Evolutionary conservation across 2,329 filamentous ascomycete species (phyloP).

Genomic region (Verruconis gallopava): DNA sequence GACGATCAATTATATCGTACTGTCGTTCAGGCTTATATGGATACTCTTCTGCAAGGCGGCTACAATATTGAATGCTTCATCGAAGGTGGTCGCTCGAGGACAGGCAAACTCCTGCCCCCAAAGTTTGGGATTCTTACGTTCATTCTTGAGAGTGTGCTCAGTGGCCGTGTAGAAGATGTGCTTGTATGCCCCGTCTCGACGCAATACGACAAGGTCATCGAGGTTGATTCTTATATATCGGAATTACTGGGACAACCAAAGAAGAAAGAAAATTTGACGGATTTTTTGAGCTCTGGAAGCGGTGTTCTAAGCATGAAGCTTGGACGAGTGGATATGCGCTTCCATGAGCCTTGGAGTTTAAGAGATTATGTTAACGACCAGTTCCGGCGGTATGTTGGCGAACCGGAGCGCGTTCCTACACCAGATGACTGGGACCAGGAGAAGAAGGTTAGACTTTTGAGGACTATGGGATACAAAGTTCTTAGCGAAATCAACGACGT

Average conservation of each 20-base stretch:
- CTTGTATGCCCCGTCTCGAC: constrained; percentile 93
- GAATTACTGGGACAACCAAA: constrained; percentile 91
- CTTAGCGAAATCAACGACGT: constrained; percentile 90
- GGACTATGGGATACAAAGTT: constrained; percentile 83
- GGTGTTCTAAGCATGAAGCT: constrained; percentile 80
- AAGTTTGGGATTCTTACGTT: constrained; percentile 95
- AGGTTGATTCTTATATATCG: constrained; percentile 91
- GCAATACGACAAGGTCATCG: constrained; percentile 98
- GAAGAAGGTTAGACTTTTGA: constrained; percentile 55
- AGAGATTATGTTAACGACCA: constrained; percentile 71
- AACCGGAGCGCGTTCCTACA: constrained; percentile 28
- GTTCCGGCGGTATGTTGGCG: constrained; percentile 42
- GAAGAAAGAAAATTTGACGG: constrained; percentile 81
- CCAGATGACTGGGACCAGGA: constrained; percentile 36
- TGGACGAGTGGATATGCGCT: constrained; percentile 85
- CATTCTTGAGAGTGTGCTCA: constrained; percentile 78
- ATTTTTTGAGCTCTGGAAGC: constrained; percentile 69
- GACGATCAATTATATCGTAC: constrained; percentile 83
- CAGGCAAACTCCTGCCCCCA: constrained; percentile 82
- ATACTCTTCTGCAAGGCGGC: constrained; percentile 77
- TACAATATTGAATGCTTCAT: constrained; percentile 98
- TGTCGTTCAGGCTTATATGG: constrained; percentile 92
- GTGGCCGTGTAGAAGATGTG: constrained; percentile 75
- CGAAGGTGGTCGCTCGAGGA: constrained; percentile 87
- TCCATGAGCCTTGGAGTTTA: constrained; percentile 92